phyloP scores from a whole-genome alignment of 129 eudicot species.

The Tanacetum coccineum region DNA sequence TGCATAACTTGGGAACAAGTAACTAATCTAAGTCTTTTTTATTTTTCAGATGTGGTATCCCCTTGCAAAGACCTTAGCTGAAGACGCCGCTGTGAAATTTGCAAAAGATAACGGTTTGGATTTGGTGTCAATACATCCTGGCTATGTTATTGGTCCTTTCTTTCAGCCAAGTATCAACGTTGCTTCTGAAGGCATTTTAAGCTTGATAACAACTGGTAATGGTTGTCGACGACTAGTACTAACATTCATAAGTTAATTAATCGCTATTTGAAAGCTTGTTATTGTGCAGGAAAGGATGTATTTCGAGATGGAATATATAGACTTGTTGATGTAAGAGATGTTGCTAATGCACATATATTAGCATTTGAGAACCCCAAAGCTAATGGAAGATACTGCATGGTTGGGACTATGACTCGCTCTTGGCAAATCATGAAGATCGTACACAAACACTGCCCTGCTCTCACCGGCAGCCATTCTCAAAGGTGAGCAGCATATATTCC shows the following conservation, averaged over 20 bases:
- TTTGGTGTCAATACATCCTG: slow-evolving; percentile 48
- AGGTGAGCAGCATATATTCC: not conserved
- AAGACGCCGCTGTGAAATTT: slow-evolving; percentile 48
- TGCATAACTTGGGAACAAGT: too few relatives aligned
- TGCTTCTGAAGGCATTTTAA: slow-evolving; percentile 27
- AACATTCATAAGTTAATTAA: too few relatives aligned
- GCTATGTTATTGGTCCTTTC: slow-evolving; percentile 49
- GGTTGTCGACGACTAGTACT: too few relatives aligned
- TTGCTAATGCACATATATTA: slow-evolving; percentile 8
- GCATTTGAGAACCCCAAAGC: slow-evolving; percentile 19
- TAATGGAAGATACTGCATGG: slow-evolving; percentile 39
- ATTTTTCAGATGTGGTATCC: slow-evolving; percentile 39
- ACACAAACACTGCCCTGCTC: slow-evolving; percentile 31
- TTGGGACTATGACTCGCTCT: slow-evolving; percentile 17
- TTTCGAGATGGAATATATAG: slow-evolving; percentile 6
- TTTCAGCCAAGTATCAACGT: slow-evolving; percentile 44
- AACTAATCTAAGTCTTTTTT: not conserved
- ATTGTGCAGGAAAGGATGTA: not conserved
- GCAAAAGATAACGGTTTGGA: slow-evolving; percentile 43
- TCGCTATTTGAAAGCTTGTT: too few relatives aligned
- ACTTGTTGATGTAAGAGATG: slow-evolving; percentile 13
- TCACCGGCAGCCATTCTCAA: not conserved
- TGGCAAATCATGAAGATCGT: slow-evolving; percentile 24
- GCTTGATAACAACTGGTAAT: slow-evolving; percentile 31
- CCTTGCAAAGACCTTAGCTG: slow-evolving; percentile 54